These are phyloP conservation scores for Tilletia walkeri DNA, from an alignment of 1,284 basidiomycete genomes.

Conservation along the genomic window DNA sequence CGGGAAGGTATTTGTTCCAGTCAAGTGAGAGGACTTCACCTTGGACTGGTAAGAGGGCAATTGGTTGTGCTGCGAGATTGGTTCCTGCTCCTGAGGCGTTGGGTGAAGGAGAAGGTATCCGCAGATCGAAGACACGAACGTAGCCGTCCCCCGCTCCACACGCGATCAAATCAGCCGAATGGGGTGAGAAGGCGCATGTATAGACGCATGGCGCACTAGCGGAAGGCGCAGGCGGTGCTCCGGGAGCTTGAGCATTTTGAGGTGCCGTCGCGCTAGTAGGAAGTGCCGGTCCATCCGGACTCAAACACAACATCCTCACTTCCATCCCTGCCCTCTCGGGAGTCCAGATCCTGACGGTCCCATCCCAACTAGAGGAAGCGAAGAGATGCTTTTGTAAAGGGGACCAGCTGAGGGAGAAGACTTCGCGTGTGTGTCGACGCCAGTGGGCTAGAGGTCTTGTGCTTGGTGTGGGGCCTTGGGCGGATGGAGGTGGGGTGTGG, in stretches of 20 bases:
- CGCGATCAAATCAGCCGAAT: slow-evolving; percentile 75
- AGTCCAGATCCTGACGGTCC: slow-evolving; percentile 66
- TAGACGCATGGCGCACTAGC: slow-evolving; percentile 71
- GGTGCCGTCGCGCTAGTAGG: neutral
- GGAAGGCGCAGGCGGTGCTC: neutral
- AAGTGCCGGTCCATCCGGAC: neutral
- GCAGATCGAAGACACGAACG: slow-evolving; percentile 44
- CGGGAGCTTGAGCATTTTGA: neutral
- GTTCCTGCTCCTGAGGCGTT: slow-evolving; percentile 14
- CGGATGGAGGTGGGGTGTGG: neutral
- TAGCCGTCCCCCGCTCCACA: slow-evolving; percentile 74
- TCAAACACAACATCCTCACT: slow-evolving; percentile 11
- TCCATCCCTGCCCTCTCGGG: slow-evolving; percentile 12
- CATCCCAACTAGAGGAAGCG: slow-evolving; percentile 82
- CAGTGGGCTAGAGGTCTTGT: slow-evolving; percentile 74
- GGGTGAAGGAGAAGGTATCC: slow-evolving; percentile 22
- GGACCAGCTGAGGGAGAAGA: slow-evolving; percentile 95
- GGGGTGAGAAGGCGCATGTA: slow-evolving; percentile 84
- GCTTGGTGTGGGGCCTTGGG: neutral
- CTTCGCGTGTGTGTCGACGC: slow-evolving; percentile 89
- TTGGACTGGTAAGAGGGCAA: slow-evolving; percentile 38
- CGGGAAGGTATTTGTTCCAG: slow-evolving; percentile 88
- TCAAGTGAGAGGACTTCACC: slow-evolving; percentile 68
- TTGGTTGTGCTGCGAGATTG: slow-evolving; percentile 20
- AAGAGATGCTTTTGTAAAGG: slow-evolving; percentile 89